Percentiles rank a stretch among this genome's conserved stretches.
Evolutionary conservation across 805 yeast genomes (phyloP).

Genomic region (Teunomyces barrocoloradensis): DNA sequence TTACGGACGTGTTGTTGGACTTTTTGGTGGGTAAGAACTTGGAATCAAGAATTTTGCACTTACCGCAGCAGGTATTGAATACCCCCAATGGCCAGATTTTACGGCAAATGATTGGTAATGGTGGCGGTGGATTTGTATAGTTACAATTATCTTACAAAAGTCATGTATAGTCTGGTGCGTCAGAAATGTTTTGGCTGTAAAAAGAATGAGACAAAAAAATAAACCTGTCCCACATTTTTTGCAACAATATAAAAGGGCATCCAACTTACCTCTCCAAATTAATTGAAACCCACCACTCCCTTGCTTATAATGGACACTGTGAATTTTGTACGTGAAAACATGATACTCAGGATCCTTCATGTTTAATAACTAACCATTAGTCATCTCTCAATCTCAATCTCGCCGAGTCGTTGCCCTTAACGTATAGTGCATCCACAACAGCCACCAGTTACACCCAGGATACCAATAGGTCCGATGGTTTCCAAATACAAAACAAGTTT

Average conservation of each 20-base stretch:
- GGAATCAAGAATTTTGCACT: constrained; percentile 49
- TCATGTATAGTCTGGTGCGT: not conserved
- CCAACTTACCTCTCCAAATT: not conserved
- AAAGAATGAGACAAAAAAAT: not conserved
- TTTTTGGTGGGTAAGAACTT: constrained; percentile 55
- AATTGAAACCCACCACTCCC: not conserved
- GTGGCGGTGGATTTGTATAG: constrained; percentile 13
- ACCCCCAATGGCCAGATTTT: constrained; percentile 37
- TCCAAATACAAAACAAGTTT: not conserved
- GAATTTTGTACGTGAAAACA: not conserved
- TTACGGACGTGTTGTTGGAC: constrained; percentile 55
- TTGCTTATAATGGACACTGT: not conserved
- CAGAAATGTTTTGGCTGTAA: constrained; percentile 3
- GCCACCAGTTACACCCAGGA: constrained; percentile 1
- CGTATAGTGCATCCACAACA: not conserved
- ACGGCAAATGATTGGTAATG: constrained; percentile 30
- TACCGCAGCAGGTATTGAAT: constrained; percentile 51
- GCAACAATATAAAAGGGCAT: not conserved
- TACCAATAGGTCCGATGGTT: not conserved
- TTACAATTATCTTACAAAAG: not conserved
- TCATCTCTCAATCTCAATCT: not conserved
- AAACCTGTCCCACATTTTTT: not conserved
- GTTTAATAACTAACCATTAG: not conserved
- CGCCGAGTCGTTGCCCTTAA: not conserved
- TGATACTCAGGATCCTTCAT: not conserved